Evolutionary conservation across 139 green algal species (phyloP), one percentile per base, ranked within the genome.

Genomic region (Coccomyxa sp.): DNA sequence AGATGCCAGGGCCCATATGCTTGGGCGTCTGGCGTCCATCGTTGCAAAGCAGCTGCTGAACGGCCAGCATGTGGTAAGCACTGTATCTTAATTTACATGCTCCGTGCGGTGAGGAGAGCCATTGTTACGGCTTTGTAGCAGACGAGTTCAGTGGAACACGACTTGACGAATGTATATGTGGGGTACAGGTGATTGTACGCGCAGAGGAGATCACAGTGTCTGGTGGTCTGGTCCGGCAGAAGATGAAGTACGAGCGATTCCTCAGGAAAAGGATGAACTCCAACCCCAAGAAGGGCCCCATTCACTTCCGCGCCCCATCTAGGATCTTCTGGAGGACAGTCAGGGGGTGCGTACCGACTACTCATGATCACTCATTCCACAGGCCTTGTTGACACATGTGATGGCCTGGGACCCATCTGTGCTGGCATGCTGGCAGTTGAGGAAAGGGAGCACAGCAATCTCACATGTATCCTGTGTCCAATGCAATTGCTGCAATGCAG

Each of bases 31-130:
- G 86, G 95, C 96, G 73, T 95, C 88, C 39, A 90, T 98, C 40
- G 78, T 98, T 24, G 96, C 96, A 84, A 99, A 99, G 94, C 96
- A 99, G 90, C 85, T 98, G 75, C 94, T 99, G 9, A 88, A 86
- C 54, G 96, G 96, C 70, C 89, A 99, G 86, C 91, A 98, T 54
- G 88, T 99, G 69, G 80, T 84, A 40, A 6, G 78, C 38, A 34
- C 64, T n/a, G 50, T 29, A 14, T 64, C 50, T 64, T 18, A 64
- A 18, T 64, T 14, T 14, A 64, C 27, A 72, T n/a, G 27, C 64
- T 37, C 64, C 33, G 64, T 34, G 64, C 64, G 27, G 18, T 44
- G 69, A 39, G 31, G 31, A 40, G 8, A 74, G 8, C n/a, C n/a
- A n/a, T n/a, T n/a, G n/a, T n/a, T n/a, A n/a, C n/a, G n/a, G n/a